These are phyloP conservation scores for Pneumocystis sp. DNA, from an alignment of 1,139 yeast species.

Conservation along the genomic window DNA sequence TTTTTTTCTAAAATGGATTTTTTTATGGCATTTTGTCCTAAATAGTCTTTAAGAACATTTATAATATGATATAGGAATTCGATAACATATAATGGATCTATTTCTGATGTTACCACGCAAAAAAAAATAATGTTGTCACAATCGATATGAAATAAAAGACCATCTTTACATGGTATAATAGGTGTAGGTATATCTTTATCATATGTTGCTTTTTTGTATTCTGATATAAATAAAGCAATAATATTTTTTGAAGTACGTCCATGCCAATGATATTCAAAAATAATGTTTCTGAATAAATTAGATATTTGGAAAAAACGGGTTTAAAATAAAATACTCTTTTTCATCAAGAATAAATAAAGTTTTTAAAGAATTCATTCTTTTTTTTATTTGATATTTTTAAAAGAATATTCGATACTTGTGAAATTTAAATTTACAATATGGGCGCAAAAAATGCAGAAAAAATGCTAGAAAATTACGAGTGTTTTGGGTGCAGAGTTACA, in stretches of 20 bases:
- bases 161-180: not conserved
- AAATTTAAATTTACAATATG: not conserved
- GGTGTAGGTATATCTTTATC: not conserved
- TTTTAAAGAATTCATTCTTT: not conserved
- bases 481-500: not conserved
- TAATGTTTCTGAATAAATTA: not conserved
- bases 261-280: conserved; percentile 1
- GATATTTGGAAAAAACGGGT: not conserved
- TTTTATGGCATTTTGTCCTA: conserved; percentile 40
- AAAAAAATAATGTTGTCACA: not conserved
- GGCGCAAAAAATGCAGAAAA: not conserved
- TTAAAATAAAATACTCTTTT: not conserved
- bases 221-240: not conserved
- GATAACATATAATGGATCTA: not conserved
- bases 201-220: not conserved
- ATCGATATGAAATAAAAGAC: not conserved
- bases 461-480: not conserved
- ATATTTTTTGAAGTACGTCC: not conserved
- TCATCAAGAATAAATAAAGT: not conserved
- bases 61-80: not conserved
- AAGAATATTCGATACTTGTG: not conserved
- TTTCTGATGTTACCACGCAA: not conserved
- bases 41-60: conserved; percentile 27
- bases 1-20: conserved; percentile 47
- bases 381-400: not conserved